Conservation (phyloP, 179 eudicot genomes). For the Vitellaria paradoxa region DNA sequence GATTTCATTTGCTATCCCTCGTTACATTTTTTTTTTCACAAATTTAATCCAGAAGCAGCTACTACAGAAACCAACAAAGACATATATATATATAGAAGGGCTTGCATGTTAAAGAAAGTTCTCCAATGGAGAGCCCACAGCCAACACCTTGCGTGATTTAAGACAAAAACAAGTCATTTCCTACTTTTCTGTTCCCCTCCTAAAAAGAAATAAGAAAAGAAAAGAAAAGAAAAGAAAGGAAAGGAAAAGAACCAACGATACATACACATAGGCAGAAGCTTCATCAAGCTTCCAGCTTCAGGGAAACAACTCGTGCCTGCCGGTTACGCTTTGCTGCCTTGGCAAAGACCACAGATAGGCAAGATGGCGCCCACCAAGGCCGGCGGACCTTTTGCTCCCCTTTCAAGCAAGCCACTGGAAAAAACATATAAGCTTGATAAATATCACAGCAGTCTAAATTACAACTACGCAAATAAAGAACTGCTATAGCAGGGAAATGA, state of each 20-base stretch:
- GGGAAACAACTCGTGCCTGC: slow-evolving; percentile 81
- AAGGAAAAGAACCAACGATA: not conserved
- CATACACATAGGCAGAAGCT: slow-evolving; percentile 5
- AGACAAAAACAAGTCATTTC: slow-evolving; percentile 9
- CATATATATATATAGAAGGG: slow-evolving; percentile 1
- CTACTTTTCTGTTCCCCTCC: not conserved
- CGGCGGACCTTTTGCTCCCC: slow-evolving; percentile 84
- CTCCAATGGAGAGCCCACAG: slow-evolving; percentile 8
- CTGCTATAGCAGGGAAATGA: not conserved
- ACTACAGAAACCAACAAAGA: not conserved
- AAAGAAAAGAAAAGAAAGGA: not conserved
- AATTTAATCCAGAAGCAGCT: not conserved
- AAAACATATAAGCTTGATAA: slow-evolving; percentile 13
- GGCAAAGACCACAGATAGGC: slow-evolving; percentile 60
- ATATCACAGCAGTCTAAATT: not conserved
- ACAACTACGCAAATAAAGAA: not conserved
- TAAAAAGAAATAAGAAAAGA: not conserved
- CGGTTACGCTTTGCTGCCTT: slow-evolving; percentile 84
- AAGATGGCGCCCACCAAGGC: slow-evolving; percentile 97
- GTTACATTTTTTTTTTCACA: not conserved
- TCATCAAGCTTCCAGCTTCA: slow-evolving; percentile 88
- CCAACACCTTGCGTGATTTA: not conserved
- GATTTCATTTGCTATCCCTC: not conserved
- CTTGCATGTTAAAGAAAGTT: slow-evolving; percentile 6
- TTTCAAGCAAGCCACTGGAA: slow-evolving; percentile 89